Evolutionary conservation across 2,329 filamentous ascomycete genomes (phyloP).

Genomic region (Pseudocercospora crystallina): DNA sequence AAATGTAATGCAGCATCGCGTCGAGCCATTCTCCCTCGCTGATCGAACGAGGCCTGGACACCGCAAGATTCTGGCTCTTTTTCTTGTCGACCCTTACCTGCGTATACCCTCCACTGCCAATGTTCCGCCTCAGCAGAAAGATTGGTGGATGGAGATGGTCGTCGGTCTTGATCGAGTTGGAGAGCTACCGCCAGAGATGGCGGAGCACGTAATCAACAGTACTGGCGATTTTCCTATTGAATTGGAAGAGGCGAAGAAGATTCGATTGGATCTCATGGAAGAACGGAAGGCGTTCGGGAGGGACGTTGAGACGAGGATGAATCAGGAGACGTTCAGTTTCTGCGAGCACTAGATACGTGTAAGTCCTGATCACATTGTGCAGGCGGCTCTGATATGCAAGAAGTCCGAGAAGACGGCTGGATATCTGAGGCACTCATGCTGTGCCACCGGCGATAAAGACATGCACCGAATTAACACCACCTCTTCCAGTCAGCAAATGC

Average conservation of each 20-base stretch:
- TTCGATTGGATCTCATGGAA: conserved; percentile 32
- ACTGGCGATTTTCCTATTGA: conserved; percentile 31
- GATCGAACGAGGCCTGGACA: conserved; percentile 56
- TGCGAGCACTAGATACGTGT: conserved; percentile 38
- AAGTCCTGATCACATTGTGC: too few relatives aligned
- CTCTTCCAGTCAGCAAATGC: too few relatives aligned
- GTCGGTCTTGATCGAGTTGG: conserved; percentile 19
- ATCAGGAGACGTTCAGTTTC: conserved; percentile 28
- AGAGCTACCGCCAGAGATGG: conserved; percentile 30
- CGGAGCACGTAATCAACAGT: conserved; percentile 28
- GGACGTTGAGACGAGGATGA: conserved; percentile 16
- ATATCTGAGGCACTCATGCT: too few relatives aligned
- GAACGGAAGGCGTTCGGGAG: conserved; percentile 29
- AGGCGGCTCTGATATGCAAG: too few relatives aligned
- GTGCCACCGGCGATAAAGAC: too few relatives aligned
- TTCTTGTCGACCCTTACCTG: conserved; percentile 57
- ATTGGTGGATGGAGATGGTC: conserved; percentile 42
- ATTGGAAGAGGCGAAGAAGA: conserved; percentile 29
- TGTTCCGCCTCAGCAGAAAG: conserved; percentile 51
- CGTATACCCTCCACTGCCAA: conserved; percentile 55
- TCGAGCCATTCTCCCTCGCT: conserved; percentile 51
- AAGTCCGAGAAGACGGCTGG: too few relatives aligned
- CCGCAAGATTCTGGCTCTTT: conserved; percentile 58
- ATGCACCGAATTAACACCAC: too few relatives aligned
- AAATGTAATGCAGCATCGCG: conserved; percentile 53